Evolutionary conservation across 331 rosid species (phyloP), one percentile per base, ranked within the genome.

Genomic region (Malus hybrid): DNA sequence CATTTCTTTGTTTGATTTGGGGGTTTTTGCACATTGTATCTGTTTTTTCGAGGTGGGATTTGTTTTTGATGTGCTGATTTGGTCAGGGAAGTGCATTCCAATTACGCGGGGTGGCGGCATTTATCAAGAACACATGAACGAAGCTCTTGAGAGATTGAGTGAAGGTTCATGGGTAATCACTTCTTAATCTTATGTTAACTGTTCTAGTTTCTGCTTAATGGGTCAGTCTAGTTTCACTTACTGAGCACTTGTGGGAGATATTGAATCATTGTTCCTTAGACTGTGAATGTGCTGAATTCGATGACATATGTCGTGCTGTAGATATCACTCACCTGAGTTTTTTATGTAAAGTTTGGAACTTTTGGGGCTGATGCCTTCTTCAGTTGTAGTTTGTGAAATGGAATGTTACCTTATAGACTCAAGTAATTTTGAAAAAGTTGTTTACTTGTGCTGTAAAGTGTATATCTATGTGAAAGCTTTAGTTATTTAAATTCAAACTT

Each of bases 71-170:
- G 18, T 52, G 42, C 46, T 75, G 44, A 72, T 27, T 68, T 76
- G 50, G 59, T 64, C 88, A 91, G 99, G 99, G 50, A 94, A 94
- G 87, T 94, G 99, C 85, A 86, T 95, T 81, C 99, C 99, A 31
- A 87, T 95, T 74, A 95, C 85, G 19, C 86, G 97, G 80, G 99
- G 97, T 57, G 96, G 87, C 72, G 97, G 97, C 78, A 87, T 95
- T 81, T 88, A 90, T 86, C 99, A 90, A 82, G 85, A 89, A 61
- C 91, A 86, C 84, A 95, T 92, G 95, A 79, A 89, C 18, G 96
- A 92, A 88, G 99, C 99, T 69, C 91, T 92, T 71, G 91, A 89
- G 56, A 88, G 82, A 75, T 82, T 95, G 68, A 80, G 79, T 56
- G 80, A 84, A 72, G 97, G 97, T 81, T 92, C 73, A 70, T 95